Evolutionary conservation across 768 basidiomycete genomes (phyloP).

Genomic region (Leucosporidium creatinivorum): DNA sequence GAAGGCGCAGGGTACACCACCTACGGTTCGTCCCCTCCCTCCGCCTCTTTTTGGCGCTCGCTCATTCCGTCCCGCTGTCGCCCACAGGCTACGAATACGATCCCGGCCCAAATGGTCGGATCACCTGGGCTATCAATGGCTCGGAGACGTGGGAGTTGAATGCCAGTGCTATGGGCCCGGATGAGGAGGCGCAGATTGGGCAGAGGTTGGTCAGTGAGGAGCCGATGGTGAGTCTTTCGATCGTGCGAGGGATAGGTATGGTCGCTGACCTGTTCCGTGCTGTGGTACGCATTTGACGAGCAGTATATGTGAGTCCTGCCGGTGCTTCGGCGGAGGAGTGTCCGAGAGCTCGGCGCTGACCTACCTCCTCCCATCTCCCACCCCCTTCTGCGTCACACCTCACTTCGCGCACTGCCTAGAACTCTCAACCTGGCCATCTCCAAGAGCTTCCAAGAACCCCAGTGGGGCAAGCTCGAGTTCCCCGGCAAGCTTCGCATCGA

Average conservation of each 20-base stretch:
- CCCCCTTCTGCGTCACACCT: neutral
- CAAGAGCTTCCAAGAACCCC: constrained; percentile 29
- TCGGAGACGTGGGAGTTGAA: constrained; percentile 64
- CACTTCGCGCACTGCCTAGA: constrained; percentile 42
- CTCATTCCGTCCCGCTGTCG: neutral
- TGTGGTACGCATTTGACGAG: neutral
- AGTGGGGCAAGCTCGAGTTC: neutral
- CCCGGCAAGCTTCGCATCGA: neutral
- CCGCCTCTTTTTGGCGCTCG: no score
- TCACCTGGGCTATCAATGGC: constrained; percentile 73
- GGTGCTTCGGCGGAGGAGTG: no score
- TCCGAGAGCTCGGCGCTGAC: no score
- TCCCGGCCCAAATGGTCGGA: constrained; percentile 47
- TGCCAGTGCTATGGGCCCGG: constrained; percentile 58
- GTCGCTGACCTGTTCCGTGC: neutral
- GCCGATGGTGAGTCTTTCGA: constrained; percentile 55
- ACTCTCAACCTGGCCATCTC: constrained; percentile 63
- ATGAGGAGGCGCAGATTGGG: constrained; percentile 53
- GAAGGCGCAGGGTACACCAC: constrained; percentile 22
- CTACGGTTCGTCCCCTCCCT: constrained; percentile 32
- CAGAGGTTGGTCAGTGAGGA: constrained; percentile 73
- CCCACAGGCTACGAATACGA: neutral
- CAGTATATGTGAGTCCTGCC: no score
- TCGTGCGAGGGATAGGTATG: neutral
- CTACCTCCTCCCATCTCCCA: neutral